Evolutionary conservation across 345 rosid genomes (phyloP).

Genomic region (Tarenaya hassleriana): DNA sequence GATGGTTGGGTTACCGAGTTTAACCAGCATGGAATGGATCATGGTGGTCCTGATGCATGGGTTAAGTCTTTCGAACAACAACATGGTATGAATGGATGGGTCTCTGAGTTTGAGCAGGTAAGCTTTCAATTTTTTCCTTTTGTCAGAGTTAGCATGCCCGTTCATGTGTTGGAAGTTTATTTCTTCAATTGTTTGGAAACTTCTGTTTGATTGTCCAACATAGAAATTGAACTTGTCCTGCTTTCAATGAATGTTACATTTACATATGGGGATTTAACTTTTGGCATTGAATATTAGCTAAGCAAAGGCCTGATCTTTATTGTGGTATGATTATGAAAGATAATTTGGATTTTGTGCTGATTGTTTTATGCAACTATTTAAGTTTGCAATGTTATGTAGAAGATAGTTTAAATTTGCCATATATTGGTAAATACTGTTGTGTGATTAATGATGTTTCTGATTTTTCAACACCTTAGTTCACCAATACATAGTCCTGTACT

Average conservation of each 20-base stretch:
- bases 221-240: constrained; percentile 1
- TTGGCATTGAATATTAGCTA: constrained; percentile 7
- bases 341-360: no score
- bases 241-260: constrained; percentile 8
- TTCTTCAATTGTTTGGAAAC: constrained; percentile 8
- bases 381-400: no score
- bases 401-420: constrained; percentile 3
- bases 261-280: not conserved
- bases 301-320: no score
- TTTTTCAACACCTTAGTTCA: constrained; percentile 8
- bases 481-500: constrained; percentile 8
- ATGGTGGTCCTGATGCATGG: constrained; percentile 71
- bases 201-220: constrained; percentile 3
- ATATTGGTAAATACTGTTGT: no score
- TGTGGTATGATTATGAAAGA: no score
- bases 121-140: no score
- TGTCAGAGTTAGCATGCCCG: constrained; percentile 11
- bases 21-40: constrained; percentile 47
- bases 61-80: constrained; percentile 83
- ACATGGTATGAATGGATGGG: constrained; percentile 93
- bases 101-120: constrained; percentile 94
- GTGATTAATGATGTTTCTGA: not conserved
- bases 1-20: constrained; percentile 83
- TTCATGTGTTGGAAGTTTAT: not conserved
- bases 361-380: no score